phyloP scores from a whole-genome alignment of 1,284 basidiomycete genomes.

The Ustilago xerochloae region DNA sequence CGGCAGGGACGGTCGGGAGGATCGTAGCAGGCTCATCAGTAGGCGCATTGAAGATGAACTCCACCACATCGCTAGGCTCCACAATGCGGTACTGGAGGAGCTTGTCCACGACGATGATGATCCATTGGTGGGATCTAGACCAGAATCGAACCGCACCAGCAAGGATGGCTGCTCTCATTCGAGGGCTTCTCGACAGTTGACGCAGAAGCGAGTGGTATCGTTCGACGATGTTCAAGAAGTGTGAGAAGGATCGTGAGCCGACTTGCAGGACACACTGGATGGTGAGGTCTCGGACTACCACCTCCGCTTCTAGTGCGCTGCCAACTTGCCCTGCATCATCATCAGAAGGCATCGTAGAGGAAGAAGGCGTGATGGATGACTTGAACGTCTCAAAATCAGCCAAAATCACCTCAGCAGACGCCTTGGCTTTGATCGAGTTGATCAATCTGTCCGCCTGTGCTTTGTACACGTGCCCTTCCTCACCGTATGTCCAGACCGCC shows the following conservation, averaged over 20 bases:
- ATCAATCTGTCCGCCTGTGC: constrained; percentile 84
- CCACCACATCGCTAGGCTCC: constrained; percentile 89
- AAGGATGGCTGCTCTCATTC: constrained; percentile 73
- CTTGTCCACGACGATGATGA: constrained; percentile 87
- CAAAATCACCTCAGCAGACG: constrained; percentile 78
- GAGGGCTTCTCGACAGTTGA: constrained; percentile 74
- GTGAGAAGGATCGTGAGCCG: constrained; percentile 94
- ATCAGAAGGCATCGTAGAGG: constrained; percentile 68
- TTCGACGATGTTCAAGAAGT: constrained; percentile 97
- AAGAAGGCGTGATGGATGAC: constrained; percentile 32
- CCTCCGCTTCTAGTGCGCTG: constrained; percentile 72
- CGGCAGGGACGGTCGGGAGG: not conserved
- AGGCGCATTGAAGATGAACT: constrained; percentile 78
- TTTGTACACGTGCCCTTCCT: constrained; percentile 78
- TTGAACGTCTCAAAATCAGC: constrained; percentile 76
- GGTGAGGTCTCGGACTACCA: constrained; percentile 80
- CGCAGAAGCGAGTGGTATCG: constrained; percentile 89
- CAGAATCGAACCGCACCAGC: constrained; percentile 77
- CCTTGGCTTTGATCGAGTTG: constrained; percentile 81
- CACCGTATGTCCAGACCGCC: constrained; percentile 84
- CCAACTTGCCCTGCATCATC: constrained; percentile 66
- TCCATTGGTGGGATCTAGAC: constrained; percentile 74
- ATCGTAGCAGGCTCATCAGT: constrained; percentile 22
- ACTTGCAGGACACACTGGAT: constrained; percentile 89
- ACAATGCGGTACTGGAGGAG: constrained; percentile 98